These are phyloP conservation scores for barrel medic (Medicago truncatula) DNA, from an alignment of 306 rosid genomes.

Conservation along the genomic window DNA sequence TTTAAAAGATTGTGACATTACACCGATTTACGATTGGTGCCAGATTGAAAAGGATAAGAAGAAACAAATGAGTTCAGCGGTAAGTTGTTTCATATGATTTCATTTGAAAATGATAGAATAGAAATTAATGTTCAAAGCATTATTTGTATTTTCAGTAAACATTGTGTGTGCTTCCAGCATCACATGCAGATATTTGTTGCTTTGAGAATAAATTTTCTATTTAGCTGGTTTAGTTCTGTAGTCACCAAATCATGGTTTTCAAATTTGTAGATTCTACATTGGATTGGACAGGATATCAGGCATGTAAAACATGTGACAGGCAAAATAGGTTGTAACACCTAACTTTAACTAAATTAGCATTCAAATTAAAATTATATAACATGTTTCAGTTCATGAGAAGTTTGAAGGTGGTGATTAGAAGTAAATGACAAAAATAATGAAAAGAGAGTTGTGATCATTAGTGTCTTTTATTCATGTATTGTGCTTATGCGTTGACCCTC, in stretches of 20 bases:
- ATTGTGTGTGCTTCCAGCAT: slow-evolving; percentile 18
- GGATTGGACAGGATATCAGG: background rate
- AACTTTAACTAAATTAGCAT: background rate
- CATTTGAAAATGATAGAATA: background rate
- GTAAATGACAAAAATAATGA: background rate
- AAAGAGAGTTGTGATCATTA: slow-evolving; percentile 17
- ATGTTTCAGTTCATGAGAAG: background rate
- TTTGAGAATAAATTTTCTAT: slow-evolving; percentile 13
- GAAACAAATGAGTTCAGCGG: slow-evolving; percentile 79
- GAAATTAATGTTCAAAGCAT: too few relatives aligned
- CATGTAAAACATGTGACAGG: background rate
- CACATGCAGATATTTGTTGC: background rate
- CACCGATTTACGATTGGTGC: slow-evolving; percentile 61
- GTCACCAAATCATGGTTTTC: slow-evolving; percentile 1
- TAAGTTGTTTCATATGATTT: background rate
- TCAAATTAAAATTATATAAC: background rate
- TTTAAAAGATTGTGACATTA: slow-evolving; percentile 53
- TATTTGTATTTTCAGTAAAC: background rate
- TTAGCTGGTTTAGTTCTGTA: slow-evolving; percentile 17
- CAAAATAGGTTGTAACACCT: slow-evolving; percentile 1
- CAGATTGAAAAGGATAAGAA: slow-evolving; percentile 92
- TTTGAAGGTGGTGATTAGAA: too few relatives aligned
- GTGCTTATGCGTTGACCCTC: background rate
- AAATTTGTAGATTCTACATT: background rate
- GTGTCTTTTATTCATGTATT: slow-evolving; percentile 12